phyloP scores from a whole-genome alignment of 345 rosid species.

The Mangifera indica region DNA sequence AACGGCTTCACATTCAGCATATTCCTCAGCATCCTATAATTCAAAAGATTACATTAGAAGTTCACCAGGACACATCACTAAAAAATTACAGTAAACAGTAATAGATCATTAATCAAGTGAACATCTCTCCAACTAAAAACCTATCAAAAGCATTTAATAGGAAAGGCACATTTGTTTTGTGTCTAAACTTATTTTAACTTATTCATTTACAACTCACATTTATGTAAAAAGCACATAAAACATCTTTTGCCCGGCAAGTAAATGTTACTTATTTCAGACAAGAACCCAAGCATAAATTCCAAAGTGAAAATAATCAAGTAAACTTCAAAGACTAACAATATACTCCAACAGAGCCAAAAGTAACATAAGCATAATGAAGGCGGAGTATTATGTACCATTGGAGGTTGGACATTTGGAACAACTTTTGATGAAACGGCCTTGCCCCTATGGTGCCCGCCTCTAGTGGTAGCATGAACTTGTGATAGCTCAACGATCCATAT shows the following conservation, averaged over 20 bases:
- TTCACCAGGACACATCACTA: background rate
- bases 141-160: background rate
- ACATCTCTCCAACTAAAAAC: background rate
- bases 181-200: background rate
- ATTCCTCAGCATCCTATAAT: conserved; percentile 65
- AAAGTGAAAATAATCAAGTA: background rate
- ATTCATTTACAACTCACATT: background rate
- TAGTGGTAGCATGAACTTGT: conserved; percentile 70
- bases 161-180: background rate
- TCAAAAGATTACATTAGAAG: conserved; percentile 7
- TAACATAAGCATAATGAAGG: background rate
- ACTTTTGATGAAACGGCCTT: conserved; percentile 63
- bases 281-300: background rate
- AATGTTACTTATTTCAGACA: background rate
- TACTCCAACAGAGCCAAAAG: background rate
- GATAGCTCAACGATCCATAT: conserved; percentile 69
- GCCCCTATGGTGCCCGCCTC: conserved; percentile 83
- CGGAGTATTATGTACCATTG: conserved; percentile 47
- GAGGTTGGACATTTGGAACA: conserved; percentile 75
- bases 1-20: conserved; percentile 74
- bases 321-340: background rate
- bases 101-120: conserved; percentile 2
- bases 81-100: background rate
- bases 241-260: background rate
- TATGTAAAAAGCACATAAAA: background rate